Evolutionary conservation across 306 rosid species (phyloP).

Genomic region (Prunus mira): DNA sequence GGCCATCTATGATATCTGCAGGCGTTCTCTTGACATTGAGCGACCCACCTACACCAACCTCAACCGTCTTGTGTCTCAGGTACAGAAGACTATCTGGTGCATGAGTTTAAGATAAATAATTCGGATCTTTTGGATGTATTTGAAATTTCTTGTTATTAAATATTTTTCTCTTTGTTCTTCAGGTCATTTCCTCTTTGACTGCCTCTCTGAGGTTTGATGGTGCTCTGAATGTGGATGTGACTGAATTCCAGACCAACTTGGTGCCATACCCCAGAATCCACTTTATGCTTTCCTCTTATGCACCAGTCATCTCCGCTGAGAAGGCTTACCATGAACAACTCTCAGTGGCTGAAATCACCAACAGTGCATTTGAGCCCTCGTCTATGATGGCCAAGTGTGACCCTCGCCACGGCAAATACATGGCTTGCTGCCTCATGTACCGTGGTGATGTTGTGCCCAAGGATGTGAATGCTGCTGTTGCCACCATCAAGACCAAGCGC

Average conservation of each 20-base stretch:
- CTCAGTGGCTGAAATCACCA: slow-evolving; percentile 87
- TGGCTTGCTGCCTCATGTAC: slow-evolving; percentile 96
- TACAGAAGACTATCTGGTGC: neutral
- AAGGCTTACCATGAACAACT: slow-evolving; percentile 89
- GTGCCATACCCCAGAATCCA: slow-evolving; percentile 94
- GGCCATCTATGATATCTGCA: slow-evolving; percentile 86
- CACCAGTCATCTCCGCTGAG: slow-evolving; percentile 88
- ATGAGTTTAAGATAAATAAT: neutral
- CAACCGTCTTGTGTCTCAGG: slow-evolving; percentile 91
- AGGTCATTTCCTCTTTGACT: slow-evolving; percentile 88
- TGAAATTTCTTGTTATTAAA: neutral
- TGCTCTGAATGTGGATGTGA: slow-evolving; percentile 83
- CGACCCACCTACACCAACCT: slow-evolving; percentile 94
- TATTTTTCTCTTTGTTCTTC: neutral
- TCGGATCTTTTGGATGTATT: neutral
- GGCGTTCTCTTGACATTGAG: slow-evolving; percentile 92
- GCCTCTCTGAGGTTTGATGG: slow-evolving; percentile 91
- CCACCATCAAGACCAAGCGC: slow-evolving; percentile 84
- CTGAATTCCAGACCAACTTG: slow-evolving; percentile 91
- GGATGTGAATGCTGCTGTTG: slow-evolving; percentile 91
- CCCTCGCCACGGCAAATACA: slow-evolving; percentile 92
- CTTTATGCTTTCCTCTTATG: slow-evolving; percentile 95
- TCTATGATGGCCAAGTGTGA: slow-evolving; percentile 99
- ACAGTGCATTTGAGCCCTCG: slow-evolving; percentile 92
- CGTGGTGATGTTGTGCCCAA: slow-evolving; percentile 96